phyloP scores from a whole-genome alignment of 2,329 filamentous ascomycete species.

The Penicillium griseofulvum region DNA sequence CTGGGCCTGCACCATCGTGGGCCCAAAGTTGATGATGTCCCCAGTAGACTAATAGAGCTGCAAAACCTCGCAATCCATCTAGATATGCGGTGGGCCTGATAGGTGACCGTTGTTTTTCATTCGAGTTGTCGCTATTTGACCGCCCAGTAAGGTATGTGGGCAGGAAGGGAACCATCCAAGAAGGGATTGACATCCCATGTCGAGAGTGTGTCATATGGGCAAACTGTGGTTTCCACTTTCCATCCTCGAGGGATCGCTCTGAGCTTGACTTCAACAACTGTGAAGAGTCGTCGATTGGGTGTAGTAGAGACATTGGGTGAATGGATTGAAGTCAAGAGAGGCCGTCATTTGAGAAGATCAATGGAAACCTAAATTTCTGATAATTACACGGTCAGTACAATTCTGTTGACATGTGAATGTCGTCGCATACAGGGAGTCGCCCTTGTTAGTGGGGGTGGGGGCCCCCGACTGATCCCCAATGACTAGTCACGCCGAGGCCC shows the following conservation, averaged over 20 bases:
- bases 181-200: not conserved
- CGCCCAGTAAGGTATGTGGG: not conserved
- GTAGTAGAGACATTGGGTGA: not conserved
- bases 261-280: not conserved
- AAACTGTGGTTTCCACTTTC: constrained; percentile 1
- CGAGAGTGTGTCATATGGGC: not conserved
- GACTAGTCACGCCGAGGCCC: not conserved
- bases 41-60: constrained; percentile 64
- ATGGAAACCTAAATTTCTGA: not conserved
- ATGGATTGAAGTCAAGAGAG: not conserved
- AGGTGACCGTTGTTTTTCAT: not conserved
- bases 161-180: not conserved
- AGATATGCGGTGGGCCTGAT: constrained; percentile 57
- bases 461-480: no score
- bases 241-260: not conserved
- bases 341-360: not conserved
- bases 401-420: not conserved
- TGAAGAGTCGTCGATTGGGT: not conserved
- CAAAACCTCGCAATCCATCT: constrained; percentile 66
- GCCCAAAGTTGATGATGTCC: constrained; percentile 61
- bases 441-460: not conserved
- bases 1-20: constrained; percentile 44
- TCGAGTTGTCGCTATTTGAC: not conserved
- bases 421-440: not conserved
- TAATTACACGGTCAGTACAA: not conserved